Evolutionary conservation across 1,284 basidiomycete genomes (phyloP).

Genomic region (Sporisorium graminicola): DNA sequence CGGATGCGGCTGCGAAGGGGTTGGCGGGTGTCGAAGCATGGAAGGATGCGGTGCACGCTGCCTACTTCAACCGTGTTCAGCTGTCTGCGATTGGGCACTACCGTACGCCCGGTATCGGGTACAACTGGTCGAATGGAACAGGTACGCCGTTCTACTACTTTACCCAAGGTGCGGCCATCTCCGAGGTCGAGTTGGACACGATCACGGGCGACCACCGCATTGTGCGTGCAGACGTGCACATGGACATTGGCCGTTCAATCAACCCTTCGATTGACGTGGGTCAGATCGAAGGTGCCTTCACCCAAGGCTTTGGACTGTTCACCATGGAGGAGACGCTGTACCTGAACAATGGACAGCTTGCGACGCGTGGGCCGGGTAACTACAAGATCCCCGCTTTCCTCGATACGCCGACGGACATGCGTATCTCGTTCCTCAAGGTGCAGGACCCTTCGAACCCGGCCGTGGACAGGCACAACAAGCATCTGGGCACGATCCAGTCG

Average conservation of each 20-base stretch:
- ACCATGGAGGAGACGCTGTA: conserved; percentile 70
- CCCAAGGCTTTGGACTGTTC: conserved; percentile 62
- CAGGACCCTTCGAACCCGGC: conserved; percentile 44
- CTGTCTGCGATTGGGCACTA: conserved; percentile 69
- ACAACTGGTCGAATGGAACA: conserved; percentile 64
- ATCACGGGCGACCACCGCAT: conserved; percentile 69
- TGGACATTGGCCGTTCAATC: conserved; percentile 70
- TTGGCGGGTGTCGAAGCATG: conserved; percentile 50
- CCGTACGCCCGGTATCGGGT: conserved; percentile 68
- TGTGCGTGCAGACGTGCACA: conserved; percentile 62
- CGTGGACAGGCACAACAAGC: conserved; percentile 30
- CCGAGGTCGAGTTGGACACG: conserved; percentile 70
- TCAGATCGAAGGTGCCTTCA: conserved; percentile 69
- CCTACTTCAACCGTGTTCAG: conserved; percentile 68
- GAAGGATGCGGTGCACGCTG: conserved; percentile 63
- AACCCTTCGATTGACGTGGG: conserved; percentile 71
- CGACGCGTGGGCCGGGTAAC: conserved; percentile 68
- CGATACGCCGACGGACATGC: conserved; percentile 69
- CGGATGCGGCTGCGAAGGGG: conserved; percentile 35
- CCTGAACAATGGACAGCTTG: conserved; percentile 67
- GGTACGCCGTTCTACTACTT: conserved; percentile 67
- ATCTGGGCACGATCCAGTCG: conserved; percentile 65
- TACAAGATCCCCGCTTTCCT: conserved; percentile 70
- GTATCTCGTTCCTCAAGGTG: conserved; percentile 66
- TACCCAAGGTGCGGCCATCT: conserved; percentile 64